phyloP scores from a whole-genome alignment of 148 eudicot genomes.

The Talinum fruticosum region DNA sequence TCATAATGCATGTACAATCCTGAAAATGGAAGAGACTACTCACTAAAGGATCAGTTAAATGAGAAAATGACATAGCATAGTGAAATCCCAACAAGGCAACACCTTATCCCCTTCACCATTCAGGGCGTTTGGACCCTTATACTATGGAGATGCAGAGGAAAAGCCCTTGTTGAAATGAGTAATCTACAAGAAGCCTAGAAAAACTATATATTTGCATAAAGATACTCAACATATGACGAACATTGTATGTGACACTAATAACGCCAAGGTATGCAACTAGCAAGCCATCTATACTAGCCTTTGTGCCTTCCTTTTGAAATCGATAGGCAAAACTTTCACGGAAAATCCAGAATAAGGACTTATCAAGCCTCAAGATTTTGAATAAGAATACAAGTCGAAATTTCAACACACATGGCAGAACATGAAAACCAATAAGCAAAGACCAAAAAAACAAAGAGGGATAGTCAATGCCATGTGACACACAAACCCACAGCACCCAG shows the following conservation, averaged over 20 bases:
- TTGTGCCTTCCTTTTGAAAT: not conserved
- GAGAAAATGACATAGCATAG: too few relatives aligned
- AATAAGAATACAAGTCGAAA: not conserved
- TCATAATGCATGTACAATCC: too few relatives aligned
- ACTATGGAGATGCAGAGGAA: not conserved
- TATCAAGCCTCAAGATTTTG: not conserved
- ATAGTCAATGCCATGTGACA: conserved; percentile 20
- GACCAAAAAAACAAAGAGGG: not conserved
- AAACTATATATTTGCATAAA: not conserved
- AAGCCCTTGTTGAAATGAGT: not conserved
- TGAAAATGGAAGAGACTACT: too few relatives aligned
- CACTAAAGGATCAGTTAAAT: too few relatives aligned
- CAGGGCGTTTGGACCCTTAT: not conserved
- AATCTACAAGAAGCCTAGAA: not conserved
- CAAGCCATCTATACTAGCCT: not conserved
- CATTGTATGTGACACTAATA: not conserved
- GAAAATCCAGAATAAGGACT: too few relatives aligned
- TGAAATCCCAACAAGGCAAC: too few relatives aligned
- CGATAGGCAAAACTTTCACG: not conserved
- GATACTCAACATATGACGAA: not conserved
- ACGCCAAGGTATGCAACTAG: not conserved
- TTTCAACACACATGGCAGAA: not conserved
- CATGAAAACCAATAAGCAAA: conserved; percentile 7
- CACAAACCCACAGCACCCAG: not conserved
- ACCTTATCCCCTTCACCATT: not conserved